Evolutionary conservation across 208 protist species (phyloP).

Genomic region (Leishmania mexicana): DNA sequence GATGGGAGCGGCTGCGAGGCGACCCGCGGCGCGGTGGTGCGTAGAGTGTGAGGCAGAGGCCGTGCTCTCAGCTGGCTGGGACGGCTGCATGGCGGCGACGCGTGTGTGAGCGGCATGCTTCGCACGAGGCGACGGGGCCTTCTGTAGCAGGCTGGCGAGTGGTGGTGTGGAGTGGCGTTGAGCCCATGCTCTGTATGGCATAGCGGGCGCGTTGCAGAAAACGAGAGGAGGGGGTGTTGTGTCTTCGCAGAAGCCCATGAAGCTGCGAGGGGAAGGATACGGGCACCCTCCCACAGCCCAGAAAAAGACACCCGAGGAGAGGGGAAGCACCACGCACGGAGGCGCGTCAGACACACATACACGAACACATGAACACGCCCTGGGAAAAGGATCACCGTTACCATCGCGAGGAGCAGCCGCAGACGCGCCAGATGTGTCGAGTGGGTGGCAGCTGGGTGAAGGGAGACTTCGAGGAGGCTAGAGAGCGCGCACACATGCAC

Average conservation of each 20-base stretch:
- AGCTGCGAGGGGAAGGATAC: background rate
- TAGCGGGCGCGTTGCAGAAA: background rate
- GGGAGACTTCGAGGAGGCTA: background rate
- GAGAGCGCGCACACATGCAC: background rate
- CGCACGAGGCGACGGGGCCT: background rate
- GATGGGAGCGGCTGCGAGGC: background rate
- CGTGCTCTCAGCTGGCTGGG: background rate
- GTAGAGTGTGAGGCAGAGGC: no score
- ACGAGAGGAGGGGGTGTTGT: background rate
- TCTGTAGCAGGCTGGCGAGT: background rate
- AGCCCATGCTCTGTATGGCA: background rate
- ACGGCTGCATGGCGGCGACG: background rate
- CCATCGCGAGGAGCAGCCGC: background rate
- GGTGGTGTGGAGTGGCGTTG: background rate
- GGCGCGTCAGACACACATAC: background rate
- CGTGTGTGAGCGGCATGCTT: background rate
- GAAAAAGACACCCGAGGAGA: background rate
- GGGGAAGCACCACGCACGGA: background rate
- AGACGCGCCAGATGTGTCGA: background rate
- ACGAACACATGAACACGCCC: background rate
- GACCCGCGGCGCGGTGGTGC: no score
- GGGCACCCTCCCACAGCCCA: background rate
- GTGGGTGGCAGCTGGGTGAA: background rate
- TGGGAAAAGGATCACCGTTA: background rate
- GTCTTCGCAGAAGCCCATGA: constrained; percentile 2